Base-by-base conservation (phyloP, 108 stramenopile genomes). In the Fistulifera pelliculosa region DNA sequence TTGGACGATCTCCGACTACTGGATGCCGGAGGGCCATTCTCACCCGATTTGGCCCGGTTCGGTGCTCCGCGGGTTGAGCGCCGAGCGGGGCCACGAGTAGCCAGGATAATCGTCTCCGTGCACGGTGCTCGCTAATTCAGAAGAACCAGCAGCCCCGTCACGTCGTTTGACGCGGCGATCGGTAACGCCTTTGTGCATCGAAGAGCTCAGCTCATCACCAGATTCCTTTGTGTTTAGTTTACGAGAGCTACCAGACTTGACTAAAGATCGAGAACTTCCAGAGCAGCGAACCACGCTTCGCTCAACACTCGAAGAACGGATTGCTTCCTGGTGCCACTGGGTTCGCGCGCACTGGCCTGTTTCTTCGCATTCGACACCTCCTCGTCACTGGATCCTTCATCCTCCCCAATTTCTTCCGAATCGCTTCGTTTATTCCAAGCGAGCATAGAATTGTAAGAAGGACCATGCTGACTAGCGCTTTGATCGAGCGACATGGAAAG, bases 351-450 rank as follows among this genome's bases (percentile, higher is more conserved):
- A 5, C 19, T 4, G 44, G 19, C 16, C 11, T 45, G 44, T 45
- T 45, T 45, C 6, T 45, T 21, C 44, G 44, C 11, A 17, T 5
- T 11, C 21, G 44, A 21, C 44, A 17, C 3, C 7, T 17, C 19
- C 44, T 4, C 16, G 44, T 45, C 44, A 11, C 21, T 45, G 19
- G 16, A 21, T 11, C 11, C 44, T 5, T 45, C 44, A 45, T 19
- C 19, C 4, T 45, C 44, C 44, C 16, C 21, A 11, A 17, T 11
- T 8, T 11, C 44, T 6, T 4, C 44, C 44, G 21, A 19, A 11
- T 45, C 44, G 6, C 21, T 45, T 45, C 44, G 44, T 35, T 35
- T 35, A 45, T 45, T 45, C 44, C 44, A 45, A 21, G 44, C 44
- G 7, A 45, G 11, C 44, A 45, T 45, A 11, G 19, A 19, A 45